Evolutionary conservation across 768 basidiomycete species (phyloP).

Genomic region (Rubroboletus satanas): DNA sequence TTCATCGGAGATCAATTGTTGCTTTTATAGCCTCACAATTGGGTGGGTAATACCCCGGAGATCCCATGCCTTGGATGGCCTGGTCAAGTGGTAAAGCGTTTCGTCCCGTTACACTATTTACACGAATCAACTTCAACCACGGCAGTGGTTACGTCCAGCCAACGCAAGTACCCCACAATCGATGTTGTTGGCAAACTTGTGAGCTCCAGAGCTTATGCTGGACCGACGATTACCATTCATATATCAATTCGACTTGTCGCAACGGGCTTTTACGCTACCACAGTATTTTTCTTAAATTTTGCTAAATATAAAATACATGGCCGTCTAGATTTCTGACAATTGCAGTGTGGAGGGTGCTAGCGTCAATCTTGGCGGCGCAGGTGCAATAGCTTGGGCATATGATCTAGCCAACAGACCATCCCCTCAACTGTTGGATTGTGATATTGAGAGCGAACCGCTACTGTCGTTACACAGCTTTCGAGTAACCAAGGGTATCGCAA

Average conservation of each 20-base stretch:
- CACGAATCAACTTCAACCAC: background rate
- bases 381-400: background rate
- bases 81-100: background rate
- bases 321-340: background rate
- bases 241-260: background rate
- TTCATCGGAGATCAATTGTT: background rate
- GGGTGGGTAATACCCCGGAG: no score
- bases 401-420: background rate
- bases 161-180: background rate
- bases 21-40: slow-evolving; percentile 18
- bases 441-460: background rate
- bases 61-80: no score
- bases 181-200: background rate
- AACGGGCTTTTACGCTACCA: background rate
- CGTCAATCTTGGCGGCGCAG: background rate
- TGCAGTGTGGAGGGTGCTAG: background rate
- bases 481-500: no score
- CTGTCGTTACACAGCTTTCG: no score
- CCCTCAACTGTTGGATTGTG: background rate
- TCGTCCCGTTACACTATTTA: background rate
- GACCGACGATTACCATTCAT: background rate
- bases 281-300: no score
- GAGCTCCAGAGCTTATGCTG: background rate
- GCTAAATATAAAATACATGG: no score
- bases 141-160: background rate